Conservation (phyloP, 2,329 filamentous ascomycete species). For the Penicillium capsulatum region DNA sequence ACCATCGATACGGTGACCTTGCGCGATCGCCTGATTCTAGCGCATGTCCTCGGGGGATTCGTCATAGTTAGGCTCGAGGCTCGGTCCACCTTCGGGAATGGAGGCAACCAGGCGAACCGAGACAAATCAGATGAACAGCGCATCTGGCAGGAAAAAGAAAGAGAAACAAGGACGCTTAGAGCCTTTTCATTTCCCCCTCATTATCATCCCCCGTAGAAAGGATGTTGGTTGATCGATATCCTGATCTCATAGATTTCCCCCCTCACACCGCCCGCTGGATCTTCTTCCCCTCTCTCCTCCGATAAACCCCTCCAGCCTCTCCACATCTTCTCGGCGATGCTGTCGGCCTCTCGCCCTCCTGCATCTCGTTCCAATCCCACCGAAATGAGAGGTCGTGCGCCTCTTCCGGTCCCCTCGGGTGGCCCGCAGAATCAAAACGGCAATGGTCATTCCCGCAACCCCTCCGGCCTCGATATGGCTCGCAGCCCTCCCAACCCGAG, state of each 20-base stretch:
- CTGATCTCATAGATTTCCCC: slow-evolving; percentile 6
- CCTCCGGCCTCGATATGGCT: slow-evolving; percentile 43
- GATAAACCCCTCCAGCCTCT: slow-evolving; percentile 20
- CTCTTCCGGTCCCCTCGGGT: slow-evolving; percentile 38
- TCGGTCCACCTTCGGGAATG: no score
- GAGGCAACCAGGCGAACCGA: slow-evolving; percentile 22
- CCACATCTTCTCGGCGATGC: slow-evolving; percentile 18
- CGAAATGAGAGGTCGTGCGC: slow-evolving; percentile 42
- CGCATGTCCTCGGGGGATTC: no score
- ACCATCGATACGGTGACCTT: neutral
- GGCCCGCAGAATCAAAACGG: slow-evolving; percentile 17
- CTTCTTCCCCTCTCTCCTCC: slow-evolving; percentile 18
- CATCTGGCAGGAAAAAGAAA: slow-evolving; percentile 5
- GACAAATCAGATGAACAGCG: slow-evolving; percentile 17
- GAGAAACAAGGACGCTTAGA: slow-evolving; percentile 4
- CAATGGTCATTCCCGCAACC: slow-evolving; percentile 43
- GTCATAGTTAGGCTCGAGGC: no score
- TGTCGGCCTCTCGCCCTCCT: slow-evolving; percentile 23
- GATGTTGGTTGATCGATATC: neutral
- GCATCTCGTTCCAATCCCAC: slow-evolving; percentile 27
- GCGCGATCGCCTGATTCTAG: neutral
- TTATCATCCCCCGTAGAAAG: neutral
- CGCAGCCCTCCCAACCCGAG: slow-evolving; percentile 46
- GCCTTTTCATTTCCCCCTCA: neutral
- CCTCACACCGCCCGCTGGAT: slow-evolving; percentile 15